Evolutionary conservation across 2,329 filamentous ascomycete genomes (phyloP).

Genomic region (Beauveria bassiana): DNA sequence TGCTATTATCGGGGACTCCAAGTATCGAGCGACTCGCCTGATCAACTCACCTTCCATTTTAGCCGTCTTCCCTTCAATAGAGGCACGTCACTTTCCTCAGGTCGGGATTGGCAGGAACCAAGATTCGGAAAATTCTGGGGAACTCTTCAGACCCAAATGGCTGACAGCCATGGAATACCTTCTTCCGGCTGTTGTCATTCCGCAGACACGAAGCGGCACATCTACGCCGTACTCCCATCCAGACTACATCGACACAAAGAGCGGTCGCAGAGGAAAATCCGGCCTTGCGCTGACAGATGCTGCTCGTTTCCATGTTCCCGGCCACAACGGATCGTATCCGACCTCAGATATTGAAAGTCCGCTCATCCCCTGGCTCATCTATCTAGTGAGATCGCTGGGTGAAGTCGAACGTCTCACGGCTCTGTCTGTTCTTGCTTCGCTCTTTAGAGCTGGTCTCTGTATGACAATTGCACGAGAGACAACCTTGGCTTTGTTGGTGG

Average conservation of each 20-base stretch:
- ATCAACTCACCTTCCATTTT: slow-evolving; percentile 61
- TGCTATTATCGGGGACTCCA: slow-evolving; percentile 70
- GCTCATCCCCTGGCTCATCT: slow-evolving; percentile 66
- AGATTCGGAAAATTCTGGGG: slow-evolving; percentile 44
- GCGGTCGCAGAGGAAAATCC: slow-evolving; percentile 23
- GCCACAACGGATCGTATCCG: slow-evolving; percentile 26
- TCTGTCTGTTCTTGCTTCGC: slow-evolving; percentile 57
- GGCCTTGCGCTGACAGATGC: slow-evolving; percentile 23
- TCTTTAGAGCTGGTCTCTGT: slow-evolving; percentile 62
- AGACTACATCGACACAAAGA: slow-evolving; percentile 22
- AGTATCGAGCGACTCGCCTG: slow-evolving; percentile 66
- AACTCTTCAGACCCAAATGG: slow-evolving; percentile 35
- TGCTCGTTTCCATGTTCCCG: slow-evolving; percentile 21
- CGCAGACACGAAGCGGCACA: slow-evolving; percentile 25
- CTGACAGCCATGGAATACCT: slow-evolving; percentile 57
- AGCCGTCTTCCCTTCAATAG: slow-evolving; percentile 57
- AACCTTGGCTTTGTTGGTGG: slow-evolving; percentile 57
- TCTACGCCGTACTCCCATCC: slow-evolving; percentile 18
- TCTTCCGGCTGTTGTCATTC: slow-evolving; percentile 46
- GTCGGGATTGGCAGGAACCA: slow-evolving; percentile 41
- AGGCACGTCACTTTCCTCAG: slow-evolving; percentile 41
- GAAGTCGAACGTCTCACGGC: slow-evolving; percentile 60
- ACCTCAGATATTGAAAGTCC: slow-evolving; percentile 59
- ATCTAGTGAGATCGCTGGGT: slow-evolving; percentile 48
- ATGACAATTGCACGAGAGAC: slow-evolving; percentile 52